Conservation (phyloP, 352 stramenopile genomes). For the Blastocystis hominis region DNA sequence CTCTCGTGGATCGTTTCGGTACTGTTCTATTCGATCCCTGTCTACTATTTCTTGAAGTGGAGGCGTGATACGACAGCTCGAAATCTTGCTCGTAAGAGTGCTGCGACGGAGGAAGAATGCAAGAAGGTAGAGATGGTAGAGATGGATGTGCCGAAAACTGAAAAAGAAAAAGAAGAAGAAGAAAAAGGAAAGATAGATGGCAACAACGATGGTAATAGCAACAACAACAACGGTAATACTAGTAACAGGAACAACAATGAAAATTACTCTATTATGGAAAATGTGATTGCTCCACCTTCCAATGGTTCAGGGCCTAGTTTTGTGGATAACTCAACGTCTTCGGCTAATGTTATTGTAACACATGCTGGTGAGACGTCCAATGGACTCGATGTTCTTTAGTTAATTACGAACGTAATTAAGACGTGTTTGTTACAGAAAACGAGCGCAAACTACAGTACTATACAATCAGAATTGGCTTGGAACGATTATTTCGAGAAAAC, state of each 20-base stretch:
- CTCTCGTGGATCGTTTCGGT: constrained; percentile 9
- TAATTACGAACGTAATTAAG: background rate
- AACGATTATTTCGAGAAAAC: constrained; percentile 32
- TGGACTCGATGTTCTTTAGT: too few relatives aligned
- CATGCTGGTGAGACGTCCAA: too few relatives aligned
- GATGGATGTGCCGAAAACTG: background rate
- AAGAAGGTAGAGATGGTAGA: constrained; percentile 22
- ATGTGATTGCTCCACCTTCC: background rate
- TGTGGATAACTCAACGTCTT: background rate
- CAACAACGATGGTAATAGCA: background rate
- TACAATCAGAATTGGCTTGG: constrained; percentile 20
- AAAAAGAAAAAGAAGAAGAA: background rate
- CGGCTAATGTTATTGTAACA: too few relatives aligned
- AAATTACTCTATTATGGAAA: background rate
- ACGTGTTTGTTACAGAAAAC: background rate
- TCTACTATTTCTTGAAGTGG: constrained; percentile 51
- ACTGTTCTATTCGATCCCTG: constrained; percentile 19
- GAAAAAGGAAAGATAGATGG: background rate
- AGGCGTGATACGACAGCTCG: background rate
- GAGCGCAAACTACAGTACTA: background rate
- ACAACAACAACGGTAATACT: background rate
- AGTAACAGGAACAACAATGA: too few relatives aligned
- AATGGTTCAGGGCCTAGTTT: background rate
- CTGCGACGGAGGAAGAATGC: background rate
- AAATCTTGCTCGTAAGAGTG: background rate